Evolutionary conservation across 1,139 yeast species (phyloP).

Genomic region (Candida sanyaensis): DNA sequence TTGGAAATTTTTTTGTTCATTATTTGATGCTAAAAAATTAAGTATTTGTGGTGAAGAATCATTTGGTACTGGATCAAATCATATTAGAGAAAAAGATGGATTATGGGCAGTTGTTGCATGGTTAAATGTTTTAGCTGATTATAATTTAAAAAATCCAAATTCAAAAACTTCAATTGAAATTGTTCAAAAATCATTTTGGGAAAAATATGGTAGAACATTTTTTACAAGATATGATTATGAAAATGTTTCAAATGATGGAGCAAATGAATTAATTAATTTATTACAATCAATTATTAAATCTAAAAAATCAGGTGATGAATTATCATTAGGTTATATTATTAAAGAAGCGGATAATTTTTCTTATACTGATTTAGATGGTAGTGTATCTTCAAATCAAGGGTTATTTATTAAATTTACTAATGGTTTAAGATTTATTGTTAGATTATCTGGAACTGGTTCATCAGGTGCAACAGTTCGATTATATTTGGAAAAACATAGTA

Average conservation of each 20-base stretch:
- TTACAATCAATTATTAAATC: slow-evolving; percentile 43
- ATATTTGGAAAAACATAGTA: slow-evolving; percentile 82
- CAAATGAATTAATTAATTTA: slow-evolving; percentile 63
- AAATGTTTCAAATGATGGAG: slow-evolving; percentile 75
- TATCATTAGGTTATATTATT: slow-evolving; percentile 52
- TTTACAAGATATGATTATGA: slow-evolving; percentile 97
- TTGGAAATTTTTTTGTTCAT: slow-evolving; percentile 96
- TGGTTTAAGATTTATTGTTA: slow-evolving; percentile 85
- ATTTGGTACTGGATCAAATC: slow-evolving; percentile 97
- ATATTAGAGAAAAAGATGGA: slow-evolving; percentile 97
- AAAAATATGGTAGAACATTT: slow-evolving; percentile 93
- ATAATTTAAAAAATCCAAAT: slow-evolving; percentile 57
- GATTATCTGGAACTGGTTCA: slow-evolving; percentile 97
- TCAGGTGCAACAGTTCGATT: slow-evolving; percentile 97
- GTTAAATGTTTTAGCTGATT: slow-evolving; percentile 91
- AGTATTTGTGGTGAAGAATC: slow-evolving; percentile 98
- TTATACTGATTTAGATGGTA: slow-evolving; percentile 93
- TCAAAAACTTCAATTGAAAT: slow-evolving; percentile 62
- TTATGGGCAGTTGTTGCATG: slow-evolving; percentile 97
- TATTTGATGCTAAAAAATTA: slow-evolving; percentile 88
- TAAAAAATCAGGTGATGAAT: slow-evolving; percentile 43
- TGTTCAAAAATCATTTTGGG: slow-evolving; percentile 88
- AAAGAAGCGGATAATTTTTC: slow-evolving; percentile 84
- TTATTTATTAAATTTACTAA: slow-evolving; percentile 77
- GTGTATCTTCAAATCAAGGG: slow-evolving; percentile 91